Percentiles rank a stretch among this genome's conserved stretches.
These are phyloP conservation scores for Berberis thunbergii DNA, from an alignment of 164 flowering plant species.

Conservation along the genomic window DNA sequence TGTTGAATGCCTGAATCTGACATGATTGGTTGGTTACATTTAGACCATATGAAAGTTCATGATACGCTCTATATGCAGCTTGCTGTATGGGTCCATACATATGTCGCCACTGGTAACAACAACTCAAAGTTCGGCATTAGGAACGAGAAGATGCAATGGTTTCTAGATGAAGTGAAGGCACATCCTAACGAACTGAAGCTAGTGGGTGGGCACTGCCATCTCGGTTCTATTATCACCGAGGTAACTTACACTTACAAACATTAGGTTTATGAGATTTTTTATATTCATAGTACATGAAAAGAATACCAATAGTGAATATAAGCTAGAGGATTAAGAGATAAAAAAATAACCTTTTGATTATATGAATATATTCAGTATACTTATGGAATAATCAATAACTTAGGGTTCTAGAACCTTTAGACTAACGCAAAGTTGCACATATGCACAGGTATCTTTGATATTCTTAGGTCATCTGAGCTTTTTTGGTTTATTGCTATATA, in stretches of 20 bases:
- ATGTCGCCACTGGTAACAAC: conserved; percentile 99
- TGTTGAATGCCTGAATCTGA: background rate
- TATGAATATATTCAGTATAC: too few species aligned
- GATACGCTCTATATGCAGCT: background rate
- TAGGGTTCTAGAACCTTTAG: too few species aligned
- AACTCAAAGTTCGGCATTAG: conserved; percentile 96
- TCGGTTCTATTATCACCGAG: conserved; percentile 97
- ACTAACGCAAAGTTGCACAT: too few species aligned
- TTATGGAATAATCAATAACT: too few species aligned
- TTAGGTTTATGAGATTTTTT: background rate
- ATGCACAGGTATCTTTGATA: too few species aligned
- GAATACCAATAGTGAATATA: too few species aligned
- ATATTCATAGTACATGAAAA: too few species aligned
- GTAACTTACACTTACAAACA: conserved; percentile 21
- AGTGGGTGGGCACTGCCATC: conserved; percentile 97
- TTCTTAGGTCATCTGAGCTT: too few species aligned
- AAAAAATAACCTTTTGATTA: too few species aligned
- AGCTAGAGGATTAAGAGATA: too few species aligned
- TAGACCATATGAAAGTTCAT: background rate
- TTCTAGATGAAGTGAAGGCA: conserved; percentile 85
- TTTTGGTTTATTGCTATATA: too few species aligned
- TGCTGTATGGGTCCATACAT: conserved; percentile 77
- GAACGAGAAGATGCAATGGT: conserved; percentile 99
- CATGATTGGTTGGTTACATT: background rate
- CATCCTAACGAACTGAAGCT: conserved; percentile 84